Base-by-base conservation (phyloP, 1,284 basidiomycete species). In the Cryptococcus depauperatus region DNA sequence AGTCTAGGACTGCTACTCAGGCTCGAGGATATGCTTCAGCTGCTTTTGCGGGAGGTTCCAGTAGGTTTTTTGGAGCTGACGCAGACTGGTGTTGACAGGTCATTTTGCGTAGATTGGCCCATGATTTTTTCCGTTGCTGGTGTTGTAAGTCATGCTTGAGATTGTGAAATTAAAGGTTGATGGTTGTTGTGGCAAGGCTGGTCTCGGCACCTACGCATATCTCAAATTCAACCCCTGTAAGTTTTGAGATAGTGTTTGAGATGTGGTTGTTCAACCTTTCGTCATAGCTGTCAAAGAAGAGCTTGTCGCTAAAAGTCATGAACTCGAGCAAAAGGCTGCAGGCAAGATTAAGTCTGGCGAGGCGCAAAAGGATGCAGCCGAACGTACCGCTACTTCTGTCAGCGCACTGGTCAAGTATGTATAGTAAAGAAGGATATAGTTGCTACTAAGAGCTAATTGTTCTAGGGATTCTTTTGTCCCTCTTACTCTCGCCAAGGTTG, bases 401-500 rank as follows among this genome's bases (percentile, higher is more conserved):
- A 49, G 50, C 37, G 62, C 56, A 19, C 49, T 70, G 25, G 51
- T 56, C 55, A 64, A 61, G 63, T 68, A 46, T 41, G 64, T 50
- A 19, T n/a, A n/a, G n/a, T n/a, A n/a, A n/a, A n/a, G n/a, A n/a
- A n/a, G n/a, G n/a, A n/a, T n/a, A n/a, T n/a, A n/a, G n/a, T n/a
- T n/a, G n/a, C n/a, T n/a, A n/a, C n/a, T n/a, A n/a, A n/a, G n/a
- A n/a, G n/a, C n/a, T 28, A 9, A 11, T 30, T 22, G 3, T 18
- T 22, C 14, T 33, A 72, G 69, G 52, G 61, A 68, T 51, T 40
- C 50, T 13, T 73, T 69, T 64, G 53, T 54, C 13, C 56, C 68
- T 22, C 66, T 96, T 70, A 84, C 81, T 63, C 78, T 97, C 59
- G 85, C 85, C 71, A 79, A 82, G 64, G 75, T 96, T 57, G 77